Evolutionary conservation across 768 basidiomycete species (phyloP).

Genomic region (Fomitopsis serialis): DNA sequence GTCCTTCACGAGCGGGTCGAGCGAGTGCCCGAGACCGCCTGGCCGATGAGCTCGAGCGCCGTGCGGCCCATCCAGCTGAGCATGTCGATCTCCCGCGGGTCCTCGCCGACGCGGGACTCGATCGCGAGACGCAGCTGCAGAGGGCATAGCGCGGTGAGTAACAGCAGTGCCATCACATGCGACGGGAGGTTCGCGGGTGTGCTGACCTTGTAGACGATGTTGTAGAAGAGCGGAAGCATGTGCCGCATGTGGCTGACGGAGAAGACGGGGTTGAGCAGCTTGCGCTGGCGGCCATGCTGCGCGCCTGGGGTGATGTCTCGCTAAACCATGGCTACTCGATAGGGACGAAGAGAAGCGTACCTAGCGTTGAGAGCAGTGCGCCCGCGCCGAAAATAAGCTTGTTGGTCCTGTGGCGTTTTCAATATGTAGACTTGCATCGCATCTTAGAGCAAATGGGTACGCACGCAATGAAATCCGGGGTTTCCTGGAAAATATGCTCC

Average conservation of each 20-base stretch:
- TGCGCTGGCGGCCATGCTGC: conserved; percentile 15
- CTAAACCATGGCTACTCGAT: not conserved
- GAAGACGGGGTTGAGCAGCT: conserved; percentile 19
- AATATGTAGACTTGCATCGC: too few species aligned
- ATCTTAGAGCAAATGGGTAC: not conserved
- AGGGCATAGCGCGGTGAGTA: not conserved
- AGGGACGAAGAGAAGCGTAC: conserved; percentile 13
- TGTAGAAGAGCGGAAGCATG: conserved; percentile 16
- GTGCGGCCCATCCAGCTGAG: conserved; percentile 21
- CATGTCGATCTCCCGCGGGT: conserved; percentile 18
- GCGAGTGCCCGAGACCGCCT: conserved; percentile 21
- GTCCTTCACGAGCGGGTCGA: conserved; percentile 18
- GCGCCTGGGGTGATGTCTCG: conserved; percentile 5
- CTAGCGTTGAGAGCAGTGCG: not conserved
- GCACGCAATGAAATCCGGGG: conserved; percentile 4
- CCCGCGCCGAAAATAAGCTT: not conserved
- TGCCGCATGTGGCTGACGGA: conserved; percentile 14
- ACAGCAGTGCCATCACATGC: not conserved
- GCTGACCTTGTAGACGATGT: conserved; percentile 6
- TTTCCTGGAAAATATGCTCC: conserved; percentile 15
- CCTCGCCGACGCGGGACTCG: conserved; percentile 5
- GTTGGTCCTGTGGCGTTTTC: too few species aligned
- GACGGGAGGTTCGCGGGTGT: not conserved
- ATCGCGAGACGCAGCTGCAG: conserved; percentile 13
- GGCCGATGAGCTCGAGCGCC: conserved; percentile 22